A percentile compares a stretch with the other conserved stretches of the same genome.
phyloP scores from a whole-genome alignment of 1,284 basidiomycete species.

The Jaminaea rosea region DNA sequence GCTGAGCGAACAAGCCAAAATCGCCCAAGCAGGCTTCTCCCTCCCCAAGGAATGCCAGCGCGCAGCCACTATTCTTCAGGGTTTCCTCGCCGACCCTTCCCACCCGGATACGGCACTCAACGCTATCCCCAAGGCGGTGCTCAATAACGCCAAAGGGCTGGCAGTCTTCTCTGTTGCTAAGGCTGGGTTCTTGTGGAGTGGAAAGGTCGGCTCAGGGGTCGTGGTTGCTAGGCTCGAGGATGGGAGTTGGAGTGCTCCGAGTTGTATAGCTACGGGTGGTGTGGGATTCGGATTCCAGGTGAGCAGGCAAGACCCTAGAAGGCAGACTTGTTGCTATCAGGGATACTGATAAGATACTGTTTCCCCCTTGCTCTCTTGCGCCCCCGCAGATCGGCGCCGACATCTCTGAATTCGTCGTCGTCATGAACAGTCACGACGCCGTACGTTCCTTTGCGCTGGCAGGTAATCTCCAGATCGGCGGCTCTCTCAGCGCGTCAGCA shows the following conservation, averaged over 20 bases:
- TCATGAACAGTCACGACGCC: conserved; percentile 92
- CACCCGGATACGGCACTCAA: conserved; percentile 85
- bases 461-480: conserved; percentile 90
- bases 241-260: conserved; percentile 93
- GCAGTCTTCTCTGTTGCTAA: conserved; percentile 87
- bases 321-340: too few relatives aligned
- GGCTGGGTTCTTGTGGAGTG: conserved; percentile 83
- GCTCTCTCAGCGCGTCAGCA: conserved; percentile 44
- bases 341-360: background rate
- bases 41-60: conserved; percentile 54
- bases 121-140: conserved; percentile 84
- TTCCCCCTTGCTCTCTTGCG: background rate
- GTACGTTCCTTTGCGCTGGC: conserved; percentile 88
- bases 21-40: conserved; percentile 39
- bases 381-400: conserved; percentile 58
- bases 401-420: conserved; percentile 60
- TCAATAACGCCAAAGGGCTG: conserved; percentile 74
- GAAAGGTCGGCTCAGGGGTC: conserved; percentile 86
- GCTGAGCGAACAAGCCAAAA: conserved; percentile 28
- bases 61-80: conserved; percentile 78
- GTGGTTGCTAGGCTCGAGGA: conserved; percentile 90
- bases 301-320: too few relatives aligned
- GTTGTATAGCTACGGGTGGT: conserved; percentile 85
- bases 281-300: conserved; percentile 92
- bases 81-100: conserved; percentile 81